Conservation (phyloP, 2,329 filamentous ascomycete genomes). For the Diaporthe citrichinensis region DNA sequence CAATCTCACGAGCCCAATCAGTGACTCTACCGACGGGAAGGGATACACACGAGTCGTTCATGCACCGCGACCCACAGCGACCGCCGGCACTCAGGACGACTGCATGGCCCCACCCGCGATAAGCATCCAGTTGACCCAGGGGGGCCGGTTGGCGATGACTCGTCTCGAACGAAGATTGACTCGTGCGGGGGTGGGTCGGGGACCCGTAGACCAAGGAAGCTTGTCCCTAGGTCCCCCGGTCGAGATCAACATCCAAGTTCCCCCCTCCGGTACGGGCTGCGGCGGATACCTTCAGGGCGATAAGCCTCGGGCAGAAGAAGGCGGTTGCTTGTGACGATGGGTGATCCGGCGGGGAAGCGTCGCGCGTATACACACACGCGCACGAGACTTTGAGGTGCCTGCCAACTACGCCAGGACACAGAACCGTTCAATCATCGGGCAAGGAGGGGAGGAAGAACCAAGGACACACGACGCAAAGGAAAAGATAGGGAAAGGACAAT, state of each 20-base stretch:
- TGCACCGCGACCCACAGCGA: neutral
- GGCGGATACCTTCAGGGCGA: neutral
- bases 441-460: too few relatives aligned
- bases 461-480: too few relatives aligned
- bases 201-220: slow-evolving; percentile 25
- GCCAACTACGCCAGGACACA: too few relatives aligned
- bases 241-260: neutral
- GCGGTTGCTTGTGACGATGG: neutral
- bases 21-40: slow-evolving; percentile 8
- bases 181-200: slow-evolving; percentile 19
- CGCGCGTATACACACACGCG: neutral
- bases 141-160: slow-evolving; percentile 9
- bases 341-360: neutral
- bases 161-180: slow-evolving; percentile 1
- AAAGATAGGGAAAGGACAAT: too few relatives aligned
- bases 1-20: neutral
- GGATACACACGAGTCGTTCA: slow-evolving; percentile 31
- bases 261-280: neutral
- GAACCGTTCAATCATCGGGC: too few relatives aligned
- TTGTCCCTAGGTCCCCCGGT: neutral
- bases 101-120: slow-evolving; percentile 8
- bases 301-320: neutral
- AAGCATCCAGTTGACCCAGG: neutral
- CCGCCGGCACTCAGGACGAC: neutral
- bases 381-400: too few relatives aligned